Base-by-base conservation (phyloP, 116 monocot genomes). In the Thalassia testudinum region DNA sequence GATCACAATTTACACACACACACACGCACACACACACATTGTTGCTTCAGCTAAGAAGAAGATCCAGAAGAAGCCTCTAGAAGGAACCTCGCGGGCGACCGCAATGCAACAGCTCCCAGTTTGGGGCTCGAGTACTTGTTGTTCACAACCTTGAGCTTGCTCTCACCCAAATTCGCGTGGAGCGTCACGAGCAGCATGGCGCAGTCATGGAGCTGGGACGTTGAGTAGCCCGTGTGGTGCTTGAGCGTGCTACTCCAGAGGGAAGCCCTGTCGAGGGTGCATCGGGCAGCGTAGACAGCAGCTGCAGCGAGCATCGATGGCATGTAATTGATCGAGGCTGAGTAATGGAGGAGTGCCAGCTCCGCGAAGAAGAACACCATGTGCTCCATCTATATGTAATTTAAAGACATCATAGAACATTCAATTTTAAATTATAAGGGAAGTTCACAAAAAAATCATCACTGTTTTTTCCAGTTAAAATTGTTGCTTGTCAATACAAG, bases 281-380 rank as follows among this genome's bases (percentile, higher is more conserved):
- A 72, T 0, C 78, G 61, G 1, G 93, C 87, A 0, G 78, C 75
- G 52, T 93, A 93, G 0, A 93, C 83, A 0, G 93, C 83, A 1
- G 87, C 66, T 1, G 87, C 83, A 1, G 87, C 87, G 0, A 93
- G 22, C 70, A 74, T 73, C 0, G 87, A 93, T 1, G 87, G 78
- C 26, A 62, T 26, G 23, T 70, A 69, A 25, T 16, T 61, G 22
- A 79, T 34, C 42, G 50, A 51, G 0, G 63, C 42, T 6, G 5
- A 24, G 64, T 93, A 87, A 20, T 81, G 78, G 67, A 81, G 68
- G 65, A 93, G 17, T 0, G 70, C 83, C 53, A 93, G 52, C 53
- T 93, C 93, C 5, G 81, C 70, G 21, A 82, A 80, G 83, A 79
- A 92, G 73, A 79, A 83, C 0, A 75, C 64, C 92, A 86, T 82